These are phyloP conservation scores for Thielaviopsis musarum DNA, from an alignment of 2,329 filamentous ascomycete genomes.

Conservation along the genomic window DNA sequence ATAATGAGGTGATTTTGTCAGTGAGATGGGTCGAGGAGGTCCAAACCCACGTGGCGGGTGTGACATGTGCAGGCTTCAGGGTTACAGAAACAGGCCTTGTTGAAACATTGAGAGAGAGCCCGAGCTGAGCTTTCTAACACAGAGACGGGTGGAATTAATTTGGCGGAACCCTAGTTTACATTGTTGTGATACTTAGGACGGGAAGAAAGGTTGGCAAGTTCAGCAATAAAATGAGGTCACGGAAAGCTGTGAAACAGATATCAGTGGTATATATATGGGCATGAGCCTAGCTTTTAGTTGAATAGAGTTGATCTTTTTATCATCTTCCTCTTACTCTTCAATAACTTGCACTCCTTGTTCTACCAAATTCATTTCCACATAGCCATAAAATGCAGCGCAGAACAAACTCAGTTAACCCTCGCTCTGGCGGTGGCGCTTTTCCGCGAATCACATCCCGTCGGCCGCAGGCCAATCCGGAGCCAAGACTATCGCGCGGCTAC, in stretches of 20 bases:
- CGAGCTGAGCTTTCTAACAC: neutral
- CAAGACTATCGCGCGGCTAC: neutral
- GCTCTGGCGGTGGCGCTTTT: conserved; percentile 2
- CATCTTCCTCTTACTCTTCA: too few species aligned
- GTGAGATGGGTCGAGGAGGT: neutral
- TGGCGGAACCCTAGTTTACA: too few species aligned
- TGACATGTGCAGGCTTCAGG: neutral
- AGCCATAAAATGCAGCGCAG: neutral
- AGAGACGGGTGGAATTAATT: too few species aligned
- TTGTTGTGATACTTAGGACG: too few species aligned
- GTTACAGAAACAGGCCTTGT: neutral
- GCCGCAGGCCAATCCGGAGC: neutral
- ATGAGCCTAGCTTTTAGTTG: too few species aligned
- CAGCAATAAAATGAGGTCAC: too few species aligned
- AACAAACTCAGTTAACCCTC: conserved; percentile 6
- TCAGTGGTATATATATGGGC: too few species aligned
- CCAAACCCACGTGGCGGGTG: neutral
- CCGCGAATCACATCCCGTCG: conserved; percentile 1
- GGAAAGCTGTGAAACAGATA: too few species aligned
- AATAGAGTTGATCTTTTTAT: too few species aligned
- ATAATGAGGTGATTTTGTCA: neutral
- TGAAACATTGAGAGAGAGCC: neutral
- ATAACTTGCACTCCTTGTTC: too few species aligned
- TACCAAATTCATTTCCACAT: neutral
- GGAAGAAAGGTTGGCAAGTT: too few species aligned